Conservation (phyloP, 2,329 filamentous ascomycete genomes). For the Pseudocercospora crystallina region DNA sequence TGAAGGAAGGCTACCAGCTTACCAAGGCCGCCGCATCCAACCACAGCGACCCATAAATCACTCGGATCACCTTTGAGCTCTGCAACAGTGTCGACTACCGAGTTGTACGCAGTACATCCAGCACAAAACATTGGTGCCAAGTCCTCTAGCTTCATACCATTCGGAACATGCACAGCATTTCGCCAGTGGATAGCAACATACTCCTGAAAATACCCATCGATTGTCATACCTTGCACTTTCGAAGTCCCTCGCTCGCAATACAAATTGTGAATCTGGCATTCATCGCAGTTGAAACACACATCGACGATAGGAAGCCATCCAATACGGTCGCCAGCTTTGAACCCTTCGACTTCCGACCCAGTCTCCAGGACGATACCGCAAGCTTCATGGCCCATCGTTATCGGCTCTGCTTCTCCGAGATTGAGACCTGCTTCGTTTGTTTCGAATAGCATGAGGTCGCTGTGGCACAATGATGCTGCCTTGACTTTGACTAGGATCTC, state of each 20-base stretch:
- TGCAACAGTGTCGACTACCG: slow-evolving; percentile 15
- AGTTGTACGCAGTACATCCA: slow-evolving; percentile 27
- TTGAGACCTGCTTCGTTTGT: slow-evolving; percentile 16
- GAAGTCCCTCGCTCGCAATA: slow-evolving; percentile 14
- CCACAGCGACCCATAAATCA: slow-evolving; percentile 14
- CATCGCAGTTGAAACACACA: slow-evolving; percentile 21
- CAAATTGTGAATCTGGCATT: slow-evolving; percentile 18
- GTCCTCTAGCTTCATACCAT: slow-evolving; percentile 17
- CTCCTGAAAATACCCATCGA: slow-evolving; percentile 21
- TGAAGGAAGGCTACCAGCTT: too few species aligned
- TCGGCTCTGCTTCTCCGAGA: slow-evolving; percentile 12
- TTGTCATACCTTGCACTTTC: slow-evolving; percentile 21
- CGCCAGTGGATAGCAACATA: slow-evolving; percentile 19
- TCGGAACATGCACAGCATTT: slow-evolving; percentile 19
- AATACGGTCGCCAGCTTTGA: slow-evolving; percentile 16
- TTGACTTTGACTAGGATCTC: slow-evolving; percentile 22
- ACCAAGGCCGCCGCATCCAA: slow-evolving; percentile 18
- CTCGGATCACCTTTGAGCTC: slow-evolving; percentile 13
- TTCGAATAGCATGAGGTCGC: slow-evolving; percentile 24
- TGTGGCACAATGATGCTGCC: slow-evolving; percentile 22
- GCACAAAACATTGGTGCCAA: slow-evolving; percentile 21
- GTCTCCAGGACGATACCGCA: slow-evolving; percentile 17
- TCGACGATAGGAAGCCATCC: slow-evolving; percentile 21
- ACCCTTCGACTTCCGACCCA: slow-evolving; percentile 12
- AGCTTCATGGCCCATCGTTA: slow-evolving; percentile 23